Evolutionary conservation across 345 rosid genomes (phyloP).

Genomic region (Eucalyptus marginata): DNA sequence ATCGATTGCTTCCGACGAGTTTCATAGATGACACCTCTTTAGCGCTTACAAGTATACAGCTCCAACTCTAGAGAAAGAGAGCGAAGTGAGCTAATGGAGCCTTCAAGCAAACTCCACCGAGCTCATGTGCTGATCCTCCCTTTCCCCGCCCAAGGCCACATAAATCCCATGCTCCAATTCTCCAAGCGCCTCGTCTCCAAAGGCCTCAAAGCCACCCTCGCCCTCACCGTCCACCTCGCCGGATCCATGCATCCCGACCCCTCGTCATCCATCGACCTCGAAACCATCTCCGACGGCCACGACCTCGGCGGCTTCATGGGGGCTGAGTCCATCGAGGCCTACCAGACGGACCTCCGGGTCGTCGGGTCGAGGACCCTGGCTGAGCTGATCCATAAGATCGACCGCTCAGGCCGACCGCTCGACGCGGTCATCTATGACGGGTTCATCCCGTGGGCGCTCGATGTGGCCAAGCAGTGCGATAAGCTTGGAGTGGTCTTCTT

Average conservation of each 20-base stretch:
- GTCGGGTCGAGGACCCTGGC: slow-evolving; percentile 5
- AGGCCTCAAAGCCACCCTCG: slow-evolving; percentile 13
- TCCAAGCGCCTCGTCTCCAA: slow-evolving; percentile 7
- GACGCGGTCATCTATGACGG: slow-evolving; percentile 10
- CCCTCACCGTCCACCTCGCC: neutral
- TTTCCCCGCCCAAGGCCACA: slow-evolving; percentile 19
- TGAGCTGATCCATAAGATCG: slow-evolving; percentile 1
- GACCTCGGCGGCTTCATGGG: neutral
- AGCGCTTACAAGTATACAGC: neutral
- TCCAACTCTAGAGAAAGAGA: neutral
- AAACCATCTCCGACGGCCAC: slow-evolving; percentile 23
- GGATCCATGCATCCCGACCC: neutral
- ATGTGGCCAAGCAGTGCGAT: slow-evolving; percentile 16
- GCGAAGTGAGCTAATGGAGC: neutral
- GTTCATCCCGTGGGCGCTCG: slow-evolving; percentile 18
- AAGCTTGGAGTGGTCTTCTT: slow-evolving; percentile 10
- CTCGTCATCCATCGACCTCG: neutral
- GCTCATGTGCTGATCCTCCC: slow-evolving; percentile 11
- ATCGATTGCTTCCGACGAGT: neutral
- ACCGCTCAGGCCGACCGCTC: neutral
- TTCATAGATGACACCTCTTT: neutral
- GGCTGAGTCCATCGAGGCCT: neutral
- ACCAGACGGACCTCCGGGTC: neutral
- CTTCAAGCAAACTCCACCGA: neutral
- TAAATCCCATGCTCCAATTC: slow-evolving; percentile 28